phyloP scores from a whole-genome alignment of 2,329 filamentous ascomycete genomes.

The Pseudocercospora fijiensis region DNA sequence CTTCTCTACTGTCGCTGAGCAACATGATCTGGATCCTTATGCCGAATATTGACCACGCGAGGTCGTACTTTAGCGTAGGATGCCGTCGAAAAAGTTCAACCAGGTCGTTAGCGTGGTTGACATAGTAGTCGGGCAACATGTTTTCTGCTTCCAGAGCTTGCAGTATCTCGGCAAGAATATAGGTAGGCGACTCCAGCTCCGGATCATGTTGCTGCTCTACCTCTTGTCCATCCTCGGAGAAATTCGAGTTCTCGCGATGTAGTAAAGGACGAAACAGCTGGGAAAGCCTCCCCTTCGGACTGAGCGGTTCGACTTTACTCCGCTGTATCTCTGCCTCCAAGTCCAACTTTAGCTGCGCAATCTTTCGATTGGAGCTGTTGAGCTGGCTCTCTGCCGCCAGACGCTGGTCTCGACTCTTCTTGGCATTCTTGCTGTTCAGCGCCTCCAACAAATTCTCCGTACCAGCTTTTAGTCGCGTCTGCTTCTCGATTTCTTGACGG shows the following conservation, averaged over 20 bases:
- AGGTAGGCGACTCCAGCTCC: conserved; percentile 81
- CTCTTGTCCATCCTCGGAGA: conserved; percentile 53
- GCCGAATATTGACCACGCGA: conserved; percentile 95
- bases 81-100: conserved; percentile 96
- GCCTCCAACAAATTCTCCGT: conserved; percentile 98
- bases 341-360: conserved; percentile 59
- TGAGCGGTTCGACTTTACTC: conserved; percentile 53
- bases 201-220: conserved; percentile 64
- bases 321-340: conserved; percentile 61
- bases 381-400: conserved; percentile 73
- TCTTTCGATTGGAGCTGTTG: conserved; percentile 76
- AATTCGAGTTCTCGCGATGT: conserved; percentile 1
- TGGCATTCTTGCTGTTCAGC: conserved; percentile 88
- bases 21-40: conserved; percentile 93
- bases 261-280: conserved; percentile 52
- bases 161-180: conserved; percentile 82
- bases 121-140: conserved; percentile 91
- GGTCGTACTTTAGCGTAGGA: conserved; percentile 90
- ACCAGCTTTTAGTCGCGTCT: conserved; percentile 96
- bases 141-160: conserved; percentile 85
- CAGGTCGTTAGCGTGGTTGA: conserved; percentile 83
- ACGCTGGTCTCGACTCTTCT: conserved; percentile 75
- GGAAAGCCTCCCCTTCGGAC: conserved; percentile 52
- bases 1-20: conserved; percentile 90
- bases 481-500: conserved; percentile 84